Conservation (phyloP, 495 filamentous ascomycete genomes). For the Corynascus novoguineensis region DNA sequence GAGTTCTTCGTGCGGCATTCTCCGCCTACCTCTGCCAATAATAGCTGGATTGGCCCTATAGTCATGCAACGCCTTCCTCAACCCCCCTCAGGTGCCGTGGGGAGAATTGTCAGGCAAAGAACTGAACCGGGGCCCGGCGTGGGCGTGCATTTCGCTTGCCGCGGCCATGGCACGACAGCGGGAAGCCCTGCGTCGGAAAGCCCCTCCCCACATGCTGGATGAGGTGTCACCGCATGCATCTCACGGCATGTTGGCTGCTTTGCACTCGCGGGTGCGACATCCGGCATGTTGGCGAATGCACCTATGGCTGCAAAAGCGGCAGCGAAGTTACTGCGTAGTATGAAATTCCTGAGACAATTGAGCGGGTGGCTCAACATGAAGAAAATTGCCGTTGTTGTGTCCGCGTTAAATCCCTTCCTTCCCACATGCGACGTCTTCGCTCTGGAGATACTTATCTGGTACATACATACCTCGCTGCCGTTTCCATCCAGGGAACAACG, state of each 20-base stretch:
- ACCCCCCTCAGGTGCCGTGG: not conserved
- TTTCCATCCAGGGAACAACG: not conserved
- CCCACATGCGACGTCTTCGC: not conserved
- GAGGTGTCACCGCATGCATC: slow-evolving; percentile 20
- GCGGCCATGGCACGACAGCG: slow-evolving; percentile 17
- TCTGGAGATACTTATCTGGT: not conserved
- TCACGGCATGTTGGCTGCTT: slow-evolving; percentile 8
- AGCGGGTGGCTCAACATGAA: not conserved
- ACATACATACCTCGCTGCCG: not conserved
- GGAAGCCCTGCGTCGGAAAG: slow-evolving; percentile 19
- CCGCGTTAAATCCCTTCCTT: not conserved
- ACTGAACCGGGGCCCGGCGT: slow-evolving; percentile 3
- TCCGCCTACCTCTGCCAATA: not conserved
- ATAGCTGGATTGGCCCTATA: not conserved
- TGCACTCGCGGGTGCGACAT: slow-evolving; percentile 24
- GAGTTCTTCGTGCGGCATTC: not conserved
- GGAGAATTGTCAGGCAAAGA: not conserved
- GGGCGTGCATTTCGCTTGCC: slow-evolving; percentile 25
- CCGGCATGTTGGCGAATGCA: slow-evolving; percentile 21
- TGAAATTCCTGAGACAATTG: not conserved
- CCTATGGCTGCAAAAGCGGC: slow-evolving; percentile 15
- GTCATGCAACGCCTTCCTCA: not conserved
- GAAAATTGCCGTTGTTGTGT: not conserved
- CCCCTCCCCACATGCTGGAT: slow-evolving; percentile 8
- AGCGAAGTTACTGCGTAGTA: slow-evolving; percentile 8